Conservation (phyloP, 2,329 filamentous ascomycete genomes). For the Colletotrichum sp. region DNA sequence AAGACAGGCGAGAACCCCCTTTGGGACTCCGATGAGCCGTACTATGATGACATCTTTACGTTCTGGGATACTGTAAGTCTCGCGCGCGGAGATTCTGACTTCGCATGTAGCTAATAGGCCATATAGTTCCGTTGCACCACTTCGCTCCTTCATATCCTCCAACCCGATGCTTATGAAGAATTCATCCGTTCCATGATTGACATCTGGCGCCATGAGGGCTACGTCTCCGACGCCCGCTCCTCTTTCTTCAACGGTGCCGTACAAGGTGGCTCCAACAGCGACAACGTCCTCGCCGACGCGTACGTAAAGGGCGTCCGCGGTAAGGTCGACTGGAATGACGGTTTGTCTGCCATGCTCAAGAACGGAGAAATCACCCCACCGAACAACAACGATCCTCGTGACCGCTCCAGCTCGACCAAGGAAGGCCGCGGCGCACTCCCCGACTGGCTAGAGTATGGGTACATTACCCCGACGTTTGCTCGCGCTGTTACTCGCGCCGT, state of each 20-base stretch:
- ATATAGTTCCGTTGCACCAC: slow-evolving; percentile 66
- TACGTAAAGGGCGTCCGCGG: slow-evolving; percentile 72
- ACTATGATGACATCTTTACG: slow-evolving; percentile 75
- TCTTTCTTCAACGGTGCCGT: slow-evolving; percentile 73
- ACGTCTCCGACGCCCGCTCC: slow-evolving; percentile 68
- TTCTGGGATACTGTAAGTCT: slow-evolving; percentile 59
- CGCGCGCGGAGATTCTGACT: background rate
- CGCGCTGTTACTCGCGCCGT: slow-evolving; percentile 69
- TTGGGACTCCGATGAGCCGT: slow-evolving; percentile 69
- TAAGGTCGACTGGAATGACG: slow-evolving; percentile 67
- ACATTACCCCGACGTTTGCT: slow-evolving; percentile 66
- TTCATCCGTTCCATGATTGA: slow-evolving; percentile 72
- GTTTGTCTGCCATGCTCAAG: slow-evolving; percentile 67
- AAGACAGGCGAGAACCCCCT: slow-evolving; percentile 73
- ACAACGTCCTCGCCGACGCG: slow-evolving; percentile 76
- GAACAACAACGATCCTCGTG: slow-evolving; percentile 63
- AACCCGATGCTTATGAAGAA: slow-evolving; percentile 67
- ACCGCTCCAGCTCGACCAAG: slow-evolving; percentile 65
- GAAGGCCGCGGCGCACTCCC: slow-evolving; percentile 72
- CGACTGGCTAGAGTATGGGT: slow-evolving; percentile 70
- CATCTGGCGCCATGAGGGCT: slow-evolving; percentile 69
- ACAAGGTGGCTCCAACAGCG: slow-evolving; percentile 73
- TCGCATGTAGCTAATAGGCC: background rate
- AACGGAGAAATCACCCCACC: slow-evolving; percentile 68
- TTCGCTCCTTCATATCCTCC: slow-evolving; percentile 67